phyloP scores from a whole-genome alignment of 495 filamentous ascomycete species.

The Baudoinia panamericana region DNA sequence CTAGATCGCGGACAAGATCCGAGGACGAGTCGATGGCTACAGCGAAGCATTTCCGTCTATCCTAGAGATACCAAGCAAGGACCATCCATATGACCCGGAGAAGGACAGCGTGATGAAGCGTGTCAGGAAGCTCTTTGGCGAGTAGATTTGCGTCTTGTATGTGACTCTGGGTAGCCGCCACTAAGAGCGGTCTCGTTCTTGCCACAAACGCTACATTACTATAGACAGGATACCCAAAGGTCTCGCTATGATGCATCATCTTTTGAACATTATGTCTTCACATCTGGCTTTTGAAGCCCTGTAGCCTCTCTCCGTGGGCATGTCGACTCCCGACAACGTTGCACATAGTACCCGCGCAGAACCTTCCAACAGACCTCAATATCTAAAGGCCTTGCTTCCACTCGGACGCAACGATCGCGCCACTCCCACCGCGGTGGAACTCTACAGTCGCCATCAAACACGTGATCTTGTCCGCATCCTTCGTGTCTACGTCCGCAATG shows the following conservation, averaged over 20 bases:
- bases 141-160: constrained; percentile 27
- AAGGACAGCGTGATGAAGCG: constrained; percentile 95
- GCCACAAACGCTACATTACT: too few relatives aligned
- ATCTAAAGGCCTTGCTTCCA: not conserved
- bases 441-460: constrained; percentile 60
- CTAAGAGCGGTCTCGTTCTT: too few relatives aligned
- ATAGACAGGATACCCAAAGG: too few relatives aligned
- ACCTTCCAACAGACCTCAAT: not conserved
- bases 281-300: too few relatives aligned
- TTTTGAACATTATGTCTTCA: too few relatives aligned
- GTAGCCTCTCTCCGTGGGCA: too few relatives aligned
- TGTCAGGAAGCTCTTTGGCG: constrained; percentile 82
- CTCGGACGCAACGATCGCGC: constrained; percentile 3
- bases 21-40: constrained; percentile 62
- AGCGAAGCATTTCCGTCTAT: constrained; percentile 62
- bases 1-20: constrained; percentile 86
- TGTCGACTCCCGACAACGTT: too few relatives aligned
- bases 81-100: constrained; percentile 97
- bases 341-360: too few relatives aligned
- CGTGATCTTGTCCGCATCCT: constrained; percentile 56
- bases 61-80: constrained; percentile 96
- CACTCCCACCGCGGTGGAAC: constrained; percentile 34
- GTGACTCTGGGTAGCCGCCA: too few relatives aligned
- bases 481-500: constrained; percentile 65
- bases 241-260: too few relatives aligned